These are phyloP conservation scores for Phytophthora pluvialis DNA, from an alignment of 352 stramenopile genomes.

Conservation along the genomic window DNA sequence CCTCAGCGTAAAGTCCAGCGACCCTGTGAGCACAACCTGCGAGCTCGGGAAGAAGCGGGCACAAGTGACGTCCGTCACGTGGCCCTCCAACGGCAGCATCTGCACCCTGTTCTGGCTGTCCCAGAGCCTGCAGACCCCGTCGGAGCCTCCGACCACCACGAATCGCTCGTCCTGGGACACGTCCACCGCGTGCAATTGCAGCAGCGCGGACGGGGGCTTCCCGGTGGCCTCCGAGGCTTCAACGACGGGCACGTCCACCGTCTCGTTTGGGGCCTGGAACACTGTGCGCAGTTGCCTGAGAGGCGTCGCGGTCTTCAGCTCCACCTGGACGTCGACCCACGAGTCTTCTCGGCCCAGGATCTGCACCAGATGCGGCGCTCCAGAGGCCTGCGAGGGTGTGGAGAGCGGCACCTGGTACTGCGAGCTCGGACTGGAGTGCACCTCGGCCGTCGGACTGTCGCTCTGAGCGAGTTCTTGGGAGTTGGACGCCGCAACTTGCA, in stretches of 20 bases:
- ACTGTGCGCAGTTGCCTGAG: constrained; percentile 37
- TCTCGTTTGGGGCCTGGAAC: constrained; percentile 63
- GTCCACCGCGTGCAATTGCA: constrained; percentile 61
- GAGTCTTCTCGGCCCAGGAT: constrained; percentile 41
- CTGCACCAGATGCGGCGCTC: constrained; percentile 37
- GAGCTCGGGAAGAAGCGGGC: constrained; percentile 74
- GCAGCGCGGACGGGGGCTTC: background rate
- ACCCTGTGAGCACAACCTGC: constrained; percentile 70
- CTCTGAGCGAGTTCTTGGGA: constrained; percentile 19
- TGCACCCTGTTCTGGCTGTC: constrained; percentile 37
- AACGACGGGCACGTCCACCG: constrained; percentile 34
- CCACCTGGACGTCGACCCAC: constrained; percentile 58
- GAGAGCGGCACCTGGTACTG: constrained; percentile 55
- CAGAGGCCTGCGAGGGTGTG: background rate
- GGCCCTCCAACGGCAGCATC: constrained; percentile 49
- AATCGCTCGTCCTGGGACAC: constrained; percentile 57
- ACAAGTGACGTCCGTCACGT: constrained; percentile 68
- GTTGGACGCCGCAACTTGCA: constrained; percentile 23
- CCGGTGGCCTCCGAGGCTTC: background rate
- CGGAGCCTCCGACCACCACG: constrained; percentile 56
- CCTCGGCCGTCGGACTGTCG: constrained; percentile 13
- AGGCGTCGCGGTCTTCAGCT: constrained; percentile 10
- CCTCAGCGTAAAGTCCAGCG: constrained; percentile 75
- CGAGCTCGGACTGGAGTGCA: constrained; percentile 35
- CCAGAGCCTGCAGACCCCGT: constrained; percentile 64